Base-by-base conservation (phyloP, 495 filamentous ascomycete species). In the Immersiella caudata region DNA sequence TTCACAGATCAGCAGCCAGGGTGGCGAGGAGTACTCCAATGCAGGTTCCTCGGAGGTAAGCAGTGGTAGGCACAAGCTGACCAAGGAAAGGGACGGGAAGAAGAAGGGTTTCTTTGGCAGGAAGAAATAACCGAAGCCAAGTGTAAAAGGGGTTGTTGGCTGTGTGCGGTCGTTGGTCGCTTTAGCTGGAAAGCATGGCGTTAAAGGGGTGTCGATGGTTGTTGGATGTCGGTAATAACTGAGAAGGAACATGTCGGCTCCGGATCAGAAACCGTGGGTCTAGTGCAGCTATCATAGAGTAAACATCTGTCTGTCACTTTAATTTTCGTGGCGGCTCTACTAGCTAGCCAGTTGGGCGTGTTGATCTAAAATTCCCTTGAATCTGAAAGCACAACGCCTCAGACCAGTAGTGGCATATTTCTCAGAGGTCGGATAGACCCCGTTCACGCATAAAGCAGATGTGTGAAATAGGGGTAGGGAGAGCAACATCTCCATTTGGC, bases 51-150 rank as follows among this genome's bases (percentile, higher is more conserved):
- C 51, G 26, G 66, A 71, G 21, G 74, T 8, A 2, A 22, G 56
- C 16, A 59, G 76, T 25, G 81, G 81, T 51, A 84, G 85, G 67
- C 61, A 63, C 25, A 63, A 63, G 61, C 62, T 78, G 46, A 36
- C 29, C 29, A 71, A 73, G 70, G 85, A 89, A 40, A 81, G 86
- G 77, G 84, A 90, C 78, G 89, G 92, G 78, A 93, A 92, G 82
- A 91, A 89, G 75, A 85, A 89, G 71, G 88, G 89, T 72, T 91
- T 96, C 74, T 92, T 94, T 78, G 84, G 89, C 54, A 87, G 86
- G 65, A 89, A 89, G 81, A 87, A 86, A 66, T 77, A 62, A 52
- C 16, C 9, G 20, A 6, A 7, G 52, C 22, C 21, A 22, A 24
- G 7, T 22, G 8, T 22, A 26, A 6, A 55, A 12, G 52, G 24